Evolutionary conservation across 2,329 filamentous ascomycete species (phyloP), one percentile per base, ranked within the genome.

Genomic region (Colletotrichum coccodes): DNA sequence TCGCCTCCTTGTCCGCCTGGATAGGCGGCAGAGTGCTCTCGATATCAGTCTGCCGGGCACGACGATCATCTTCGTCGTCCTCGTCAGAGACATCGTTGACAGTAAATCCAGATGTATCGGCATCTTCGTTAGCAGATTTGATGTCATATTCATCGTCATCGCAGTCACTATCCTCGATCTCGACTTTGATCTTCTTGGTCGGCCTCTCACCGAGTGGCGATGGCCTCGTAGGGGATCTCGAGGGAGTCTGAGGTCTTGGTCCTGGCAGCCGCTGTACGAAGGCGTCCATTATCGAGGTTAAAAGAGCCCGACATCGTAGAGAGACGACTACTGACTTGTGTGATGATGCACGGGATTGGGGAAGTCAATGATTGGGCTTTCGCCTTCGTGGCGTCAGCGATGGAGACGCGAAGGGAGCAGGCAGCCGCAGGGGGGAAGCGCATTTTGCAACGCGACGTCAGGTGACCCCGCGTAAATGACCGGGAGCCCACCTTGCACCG

Each of bases 21-120:
- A 95, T 83, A 0, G 86, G 84, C 16, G 93, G 93, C 6, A 97
- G 81, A 6, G 91, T 91, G 70, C 85, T 90, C 74, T 94, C 92
- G 52, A 95, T 82, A 62, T 92, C 91, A 14, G 92, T 94, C 72
- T 86, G 84, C 46, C 60, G 64, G 28, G 38, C 6, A 18, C 76
- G 68, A 49, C 76, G 62, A 3, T 70, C 67, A 3, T 72, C 63
- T 40, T 72, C 75, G n/a, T 77, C 70, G n/a, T 81, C 56, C 11
- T 26, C 56, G 7, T 71, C 70, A 44, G 60, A 70, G 3, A 61
- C 77, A 3, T 75, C 75, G 18, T 69, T 50, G 40, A 66, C 56
- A 3, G 66, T 69, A 6, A 69, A 28, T 6, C 72, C 54, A 28
- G 71, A 57, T 11, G 71, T 79, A 73, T 81, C 82, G n/a, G 81